Base-by-base conservation (phyloP, 1,139 yeast species). In the Casaregolazyma lundiana region DNA sequence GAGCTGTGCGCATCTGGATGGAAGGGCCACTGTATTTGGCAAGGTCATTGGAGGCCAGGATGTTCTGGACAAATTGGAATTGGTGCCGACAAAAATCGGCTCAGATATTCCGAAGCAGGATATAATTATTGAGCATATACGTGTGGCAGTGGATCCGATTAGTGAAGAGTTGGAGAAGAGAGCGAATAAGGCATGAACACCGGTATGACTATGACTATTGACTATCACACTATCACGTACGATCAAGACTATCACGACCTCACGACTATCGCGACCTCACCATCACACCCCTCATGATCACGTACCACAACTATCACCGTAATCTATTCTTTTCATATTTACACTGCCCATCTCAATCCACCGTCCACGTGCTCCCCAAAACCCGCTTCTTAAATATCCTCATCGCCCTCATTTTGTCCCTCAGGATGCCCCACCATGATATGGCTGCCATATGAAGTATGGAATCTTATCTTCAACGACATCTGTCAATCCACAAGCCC, bases 21-120 rank as follows among this genome's bases (percentile, higher is more conserved):
- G 86, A 0, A 83, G 82, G 55, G 92, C 87, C 60, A 74, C 92
- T 0, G 80, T 87, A 0, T 84, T 89, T 66, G 97, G 96, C 1
- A 71, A 65, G 49, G 94, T 88, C 46, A 71, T 78, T 48, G 92
- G 84, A 43, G 96, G 95, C 58, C 73, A 73, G 67, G 89, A 84
- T 56, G 69, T 86, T 55, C 84, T 87, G 62, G 80, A 82, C 73
- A 75, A 77, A 64, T 70, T 89, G 62, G 96, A 88, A 20, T 18
- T 13, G 6, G 4, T 16, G 20, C 43, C 43, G 5, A 35, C 22
- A 9, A 29, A 40, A 13, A 2, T 26, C 32, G 19, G 13, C 3
- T 13, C 20, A 19, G 43, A 40, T 32, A 20, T 22, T 11, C 43
- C 43, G 8, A 20, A 24, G 4, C 9, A 11, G 19, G 29, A n/a